Percentiles rank a stretch among this genome's conserved stretches.
These are phyloP conservation scores for Azolla pinnata DNA, from an alignment of 75 land plant species.

Conservation along the genomic window DNA sequence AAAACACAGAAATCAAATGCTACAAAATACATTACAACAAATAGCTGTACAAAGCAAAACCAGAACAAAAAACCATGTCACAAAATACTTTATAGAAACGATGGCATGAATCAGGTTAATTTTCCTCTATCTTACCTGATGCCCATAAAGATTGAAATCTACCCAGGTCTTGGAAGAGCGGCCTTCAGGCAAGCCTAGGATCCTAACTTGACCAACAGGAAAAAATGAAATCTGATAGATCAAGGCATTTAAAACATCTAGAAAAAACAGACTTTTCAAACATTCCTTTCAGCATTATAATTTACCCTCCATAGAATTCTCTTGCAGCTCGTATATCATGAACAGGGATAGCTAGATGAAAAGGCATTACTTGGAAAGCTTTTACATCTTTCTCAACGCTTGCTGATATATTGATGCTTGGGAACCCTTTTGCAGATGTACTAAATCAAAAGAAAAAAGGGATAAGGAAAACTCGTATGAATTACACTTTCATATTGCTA, in stretches of 20 bases:
- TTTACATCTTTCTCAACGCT: too few relatives aligned
- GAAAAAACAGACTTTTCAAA: too few relatives aligned
- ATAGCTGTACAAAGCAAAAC: neutral
- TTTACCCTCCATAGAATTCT: conserved; percentile 24
- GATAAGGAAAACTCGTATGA: too few relatives aligned
- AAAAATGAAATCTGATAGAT: neutral
- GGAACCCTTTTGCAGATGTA: too few relatives aligned
- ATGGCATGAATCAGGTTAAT: neutral
- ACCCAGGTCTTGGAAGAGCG: conserved; percentile 28
- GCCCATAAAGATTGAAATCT: conserved; percentile 27
- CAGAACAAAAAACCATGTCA: neutral
- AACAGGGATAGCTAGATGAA: conserved; percentile 24
- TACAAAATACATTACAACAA: too few relatives aligned
- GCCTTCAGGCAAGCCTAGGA: conserved; percentile 24
- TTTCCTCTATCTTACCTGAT: conserved; percentile 13
- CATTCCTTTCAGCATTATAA: too few relatives aligned
- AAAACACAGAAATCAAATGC: too few relatives aligned
- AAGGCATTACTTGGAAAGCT: too few relatives aligned
- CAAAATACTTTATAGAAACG: neutral
- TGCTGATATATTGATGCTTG: too few relatives aligned
- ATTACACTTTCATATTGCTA: too few relatives aligned
- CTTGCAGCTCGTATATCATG: conserved; percentile 18
- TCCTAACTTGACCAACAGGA: conserved; percentile 7
- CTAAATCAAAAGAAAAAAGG: too few relatives aligned
- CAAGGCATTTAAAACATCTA: neutral